Conservation (phyloP, 202 grass and related monocot species). For the Musa balbisiana region DNA sequence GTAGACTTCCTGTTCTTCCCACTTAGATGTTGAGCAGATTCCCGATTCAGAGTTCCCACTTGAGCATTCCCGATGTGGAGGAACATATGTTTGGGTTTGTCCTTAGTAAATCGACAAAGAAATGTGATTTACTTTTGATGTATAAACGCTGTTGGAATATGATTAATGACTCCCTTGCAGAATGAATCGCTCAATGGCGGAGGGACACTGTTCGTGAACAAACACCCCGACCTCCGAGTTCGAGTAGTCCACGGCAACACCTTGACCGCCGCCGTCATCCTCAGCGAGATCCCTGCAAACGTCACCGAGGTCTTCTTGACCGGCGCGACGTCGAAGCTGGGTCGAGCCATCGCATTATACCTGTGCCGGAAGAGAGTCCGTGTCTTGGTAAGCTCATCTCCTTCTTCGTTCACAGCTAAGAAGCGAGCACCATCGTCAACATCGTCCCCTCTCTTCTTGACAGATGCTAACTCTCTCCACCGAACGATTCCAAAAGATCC, state of each 20-base stretch:
- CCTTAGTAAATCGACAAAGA: background rate
- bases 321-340: constrained; percentile 83
- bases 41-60: too few relatives aligned
- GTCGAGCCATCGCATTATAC: constrained; percentile 69
- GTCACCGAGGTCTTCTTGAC: constrained; percentile 72
- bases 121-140: background rate
- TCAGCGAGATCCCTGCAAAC: constrained; percentile 55
- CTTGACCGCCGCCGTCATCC: constrained; percentile 69
- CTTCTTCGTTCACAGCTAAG: background rate
- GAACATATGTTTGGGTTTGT: too few relatives aligned
- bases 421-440: too few relatives aligned
- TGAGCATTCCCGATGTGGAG: too few relatives aligned
- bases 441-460: background rate
- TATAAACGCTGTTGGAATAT: background rate
- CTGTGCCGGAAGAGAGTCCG: constrained; percentile 53
- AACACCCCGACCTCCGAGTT: constrained; percentile 62
- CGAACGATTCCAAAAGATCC: constrained; percentile 65
- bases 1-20: constrained; percentile 16
- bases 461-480: constrained; percentile 82
- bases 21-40: too few relatives aligned
- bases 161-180: constrained; percentile 21
- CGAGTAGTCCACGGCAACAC: constrained; percentile 89
- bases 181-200: constrained; percentile 86
- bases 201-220: constrained; percentile 83
- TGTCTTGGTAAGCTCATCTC: constrained; percentile 43